These are phyloP conservation scores for Fusarium aywerte DNA, from an alignment of 2,329 filamentous ascomycete genomes.

Conservation along the genomic window DNA sequence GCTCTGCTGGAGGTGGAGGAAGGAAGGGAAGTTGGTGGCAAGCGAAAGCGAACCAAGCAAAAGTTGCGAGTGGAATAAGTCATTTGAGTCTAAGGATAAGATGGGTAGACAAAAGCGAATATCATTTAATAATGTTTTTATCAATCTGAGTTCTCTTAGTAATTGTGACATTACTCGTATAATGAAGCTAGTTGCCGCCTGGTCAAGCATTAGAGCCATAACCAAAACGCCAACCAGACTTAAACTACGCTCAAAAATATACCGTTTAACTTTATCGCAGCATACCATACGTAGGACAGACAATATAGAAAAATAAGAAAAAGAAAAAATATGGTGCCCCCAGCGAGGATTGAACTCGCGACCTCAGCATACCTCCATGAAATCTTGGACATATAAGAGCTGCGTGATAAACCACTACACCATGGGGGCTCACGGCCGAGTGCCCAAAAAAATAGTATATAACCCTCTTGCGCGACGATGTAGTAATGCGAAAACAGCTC, in stretches of 20 bases:
- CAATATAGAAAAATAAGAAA: too few relatives aligned
- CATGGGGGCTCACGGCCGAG: conserved; percentile 33
- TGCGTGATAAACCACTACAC: conserved; percentile 40
- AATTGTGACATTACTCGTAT: not conserved
- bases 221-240: not conserved
- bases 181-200: not conserved
- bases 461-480: rapidly evolving
- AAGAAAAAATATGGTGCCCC: conserved; percentile 26
- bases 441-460: not conserved
- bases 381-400: conserved; percentile 37
- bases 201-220: not conserved
- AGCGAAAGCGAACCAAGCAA: conserved; percentile 71
- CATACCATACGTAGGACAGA: too few relatives aligned
- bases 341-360: conserved; percentile 39
- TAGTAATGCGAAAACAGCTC: too few relatives aligned
- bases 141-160: not conserved
- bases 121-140: conserved; percentile 2
- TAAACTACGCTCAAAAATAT: not conserved
- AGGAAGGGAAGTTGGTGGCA: conserved; percentile 89
- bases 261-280: not conserved
- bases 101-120: conserved; percentile 28
- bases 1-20: conserved; percentile 92
- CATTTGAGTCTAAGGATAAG: not conserved
- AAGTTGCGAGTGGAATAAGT: conserved; percentile 59
- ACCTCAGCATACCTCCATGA: conserved; percentile 36